phyloP scores from a whole-genome alignment of 345 rosid species.

The Gossypium anomalum region DNA sequence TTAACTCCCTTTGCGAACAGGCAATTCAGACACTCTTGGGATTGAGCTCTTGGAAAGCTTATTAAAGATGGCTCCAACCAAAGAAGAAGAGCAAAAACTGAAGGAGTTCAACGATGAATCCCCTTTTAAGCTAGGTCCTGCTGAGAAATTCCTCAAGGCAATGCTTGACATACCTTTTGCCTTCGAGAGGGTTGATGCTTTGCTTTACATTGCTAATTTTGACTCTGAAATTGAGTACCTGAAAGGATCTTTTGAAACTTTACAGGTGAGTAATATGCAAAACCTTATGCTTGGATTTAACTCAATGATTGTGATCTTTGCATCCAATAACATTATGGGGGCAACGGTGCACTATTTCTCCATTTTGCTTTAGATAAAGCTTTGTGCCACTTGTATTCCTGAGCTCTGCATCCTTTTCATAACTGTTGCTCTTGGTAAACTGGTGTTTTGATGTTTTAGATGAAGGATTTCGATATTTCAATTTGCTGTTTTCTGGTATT shows the following conservation, averaged over 20 bases:
- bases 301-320: not conserved
- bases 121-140: constrained; percentile 76
- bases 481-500: not conserved
- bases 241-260: constrained; percentile 60
- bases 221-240: constrained; percentile 86
- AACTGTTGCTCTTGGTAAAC: not conserved
- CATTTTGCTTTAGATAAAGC: not conserved
- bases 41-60: constrained; percentile 89
- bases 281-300: not conserved
- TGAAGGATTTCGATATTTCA: not conserved
- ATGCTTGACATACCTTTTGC: constrained; percentile 81
- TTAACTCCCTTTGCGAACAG: constrained; percentile 31
- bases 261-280: constrained; percentile 46
- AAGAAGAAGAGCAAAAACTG: constrained; percentile 81
- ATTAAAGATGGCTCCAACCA: constrained; percentile 89
- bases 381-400: not conserved
- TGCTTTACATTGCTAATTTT: constrained; percentile 86
- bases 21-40: constrained; percentile 79
- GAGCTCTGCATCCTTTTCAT: not conserved
- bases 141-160: constrained; percentile 87
- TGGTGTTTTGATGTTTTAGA: not conserved
- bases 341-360: not conserved
- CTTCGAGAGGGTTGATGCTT: constrained; percentile 82
- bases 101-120: constrained; percentile 76
- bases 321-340: not conserved